These are phyloP conservation scores for Pulveroboletus sp. DNA, from an alignment of 768 basidiomycete genomes.

Conservation along the genomic window DNA sequence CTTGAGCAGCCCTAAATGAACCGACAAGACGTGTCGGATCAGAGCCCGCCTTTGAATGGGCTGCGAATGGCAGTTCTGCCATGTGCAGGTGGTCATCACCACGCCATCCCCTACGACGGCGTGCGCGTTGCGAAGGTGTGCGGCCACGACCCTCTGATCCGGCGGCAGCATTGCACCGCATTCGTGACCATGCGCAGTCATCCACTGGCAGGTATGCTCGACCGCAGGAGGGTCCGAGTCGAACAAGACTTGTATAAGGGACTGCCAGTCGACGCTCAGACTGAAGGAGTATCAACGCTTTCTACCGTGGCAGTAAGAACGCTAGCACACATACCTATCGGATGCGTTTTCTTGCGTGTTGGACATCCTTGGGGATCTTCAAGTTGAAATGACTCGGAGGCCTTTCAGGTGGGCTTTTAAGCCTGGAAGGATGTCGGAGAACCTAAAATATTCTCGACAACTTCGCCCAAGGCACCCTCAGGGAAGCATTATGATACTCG, in stretches of 20 bases:
- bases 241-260: not conserved
- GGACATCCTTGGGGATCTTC: not conserved
- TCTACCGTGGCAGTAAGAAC: not conserved
- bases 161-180: not conserved
- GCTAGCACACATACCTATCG: not conserved
- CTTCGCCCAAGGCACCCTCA: no score
- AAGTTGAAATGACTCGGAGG: no score
- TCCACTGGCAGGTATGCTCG: not conserved
- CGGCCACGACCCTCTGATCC: not conserved
- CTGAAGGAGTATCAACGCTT: not conserved
- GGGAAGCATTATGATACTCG: no score
- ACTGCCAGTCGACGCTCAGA: not conserved
- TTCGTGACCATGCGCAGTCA: not conserved
- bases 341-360: not conserved
- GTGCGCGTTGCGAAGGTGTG: slow-evolving; percentile 2
- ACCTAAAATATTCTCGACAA: no score
- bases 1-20: not conserved
- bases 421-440: no score
- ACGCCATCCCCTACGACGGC: not conserved
- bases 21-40: not conserved
- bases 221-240: no score
- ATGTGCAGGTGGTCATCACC: not conserved
- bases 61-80: not conserved
- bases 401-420: no score
- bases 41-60: slow-evolving; percentile 1